Evolutionary conservation across 2,329 filamentous ascomycete genomes (phyloP), one percentile per base, ranked within the genome.

Genomic region (Plectosphaerella plurivora): DNA sequence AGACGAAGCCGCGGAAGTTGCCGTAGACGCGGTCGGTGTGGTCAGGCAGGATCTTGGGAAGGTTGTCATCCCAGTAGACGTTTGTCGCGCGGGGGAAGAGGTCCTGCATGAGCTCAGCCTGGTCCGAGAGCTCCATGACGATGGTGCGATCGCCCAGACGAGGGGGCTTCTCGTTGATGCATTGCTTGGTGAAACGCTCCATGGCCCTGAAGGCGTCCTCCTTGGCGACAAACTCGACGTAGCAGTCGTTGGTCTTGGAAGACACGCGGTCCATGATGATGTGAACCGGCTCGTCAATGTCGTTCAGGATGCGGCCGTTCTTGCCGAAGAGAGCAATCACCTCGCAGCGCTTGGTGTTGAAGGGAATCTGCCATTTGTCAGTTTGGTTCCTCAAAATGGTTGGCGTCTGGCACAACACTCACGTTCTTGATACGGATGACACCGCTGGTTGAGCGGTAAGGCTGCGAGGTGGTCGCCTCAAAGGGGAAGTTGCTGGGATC

Each of bases 251-350:
- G 0, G 82, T 85, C 73, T 84, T 85, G 61, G 76, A 77, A 3
- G 79, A 81, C 20, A 77, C 72, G n/a, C 81, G 75, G 51, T 85
- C 82, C 81, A 85, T 84, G 58, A 84, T 81, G 57, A 85, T 83
- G 54, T 85, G 82, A 8, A 86, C 71, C 1, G 79, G 76, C 59
- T 83, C 81, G 6, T 79, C 71, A 2, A 61, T 63, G 53, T 84
- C 81, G 28, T 74, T 77, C 46, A 83, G 63, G 35, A 84, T 73
- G 52, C 73, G 76, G 20, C 79, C 75, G 58, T 79, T 83, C 48
- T 78, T 76, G 3, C 82, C 82, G 16, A 85, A 69, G 59, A 84
- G 81, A 2, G 81, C 81, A 50, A 82, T 70, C 16, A 86, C 67
- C 61, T 85, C 81, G 14, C 75, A 63, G 4, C 78, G 74, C 22